A percentile compares a stretch with the other conserved stretches of the same genome.
Evolutionary conservation across 1,284 basidiomycete genomes (phyloP).

Genomic region (Paramarasmius palmivorus): DNA sequence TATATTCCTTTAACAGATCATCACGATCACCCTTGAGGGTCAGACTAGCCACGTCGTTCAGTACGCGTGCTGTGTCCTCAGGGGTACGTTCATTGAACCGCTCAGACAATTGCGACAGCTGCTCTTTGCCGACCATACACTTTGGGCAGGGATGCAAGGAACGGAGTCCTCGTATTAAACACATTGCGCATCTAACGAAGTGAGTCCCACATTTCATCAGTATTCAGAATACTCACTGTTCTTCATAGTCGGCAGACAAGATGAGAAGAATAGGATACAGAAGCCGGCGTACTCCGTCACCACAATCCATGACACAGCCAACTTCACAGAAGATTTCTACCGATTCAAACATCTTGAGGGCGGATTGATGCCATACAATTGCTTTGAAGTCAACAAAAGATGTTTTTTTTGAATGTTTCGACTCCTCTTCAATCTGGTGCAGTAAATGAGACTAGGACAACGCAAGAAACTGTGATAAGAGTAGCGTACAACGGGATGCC

Average conservation of each 20-base stretch:
- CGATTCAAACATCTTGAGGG: conserved; percentile 26
- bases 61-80: conserved; percentile 15
- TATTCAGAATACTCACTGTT: conserved; percentile 39
- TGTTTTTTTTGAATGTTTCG: conserved; percentile 25
- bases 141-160: conserved; percentile 31
- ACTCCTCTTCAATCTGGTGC: conserved; percentile 27
- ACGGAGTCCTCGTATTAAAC: conserved; percentile 29
- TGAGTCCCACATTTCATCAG: too few species aligned
- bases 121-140: conserved; percentile 29
- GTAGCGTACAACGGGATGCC: conserved; percentile 44
- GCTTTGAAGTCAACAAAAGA: conserved; percentile 32
- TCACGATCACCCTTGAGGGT: conserved; percentile 18
- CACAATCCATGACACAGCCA: conserved; percentile 26
- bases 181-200: conserved; percentile 31
- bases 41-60: conserved; percentile 13
- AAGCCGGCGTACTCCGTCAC: conserved; percentile 21
- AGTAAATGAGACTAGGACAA: too few species aligned
- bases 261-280: conserved; percentile 34
- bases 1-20: background rate
- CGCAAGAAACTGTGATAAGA: conserved; percentile 4
- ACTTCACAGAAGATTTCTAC: conserved; percentile 23
- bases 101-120: conserved; percentile 22
- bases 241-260: conserved; percentile 38
- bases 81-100: conserved; percentile 18
- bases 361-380: conserved; percentile 34